Conservation (phyloP, 805 yeast species). For the Barnettozyma sp. region DNA sequence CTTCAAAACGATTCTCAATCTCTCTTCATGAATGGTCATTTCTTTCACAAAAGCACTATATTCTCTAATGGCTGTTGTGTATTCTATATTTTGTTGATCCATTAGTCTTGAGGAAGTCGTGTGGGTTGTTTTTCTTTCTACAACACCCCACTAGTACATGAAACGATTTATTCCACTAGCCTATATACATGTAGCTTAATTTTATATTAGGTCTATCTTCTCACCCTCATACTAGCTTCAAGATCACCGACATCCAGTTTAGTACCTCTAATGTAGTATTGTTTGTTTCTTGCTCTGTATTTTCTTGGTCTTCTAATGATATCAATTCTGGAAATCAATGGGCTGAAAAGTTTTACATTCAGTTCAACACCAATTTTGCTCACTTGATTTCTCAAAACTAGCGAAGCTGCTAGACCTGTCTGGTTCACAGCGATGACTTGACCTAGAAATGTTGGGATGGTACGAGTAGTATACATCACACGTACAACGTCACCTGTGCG, state of each 20-base stretch:
- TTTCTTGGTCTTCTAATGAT: conserved; percentile 64
- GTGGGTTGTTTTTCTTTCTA: background rate
- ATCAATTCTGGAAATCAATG: conserved; percentile 71
- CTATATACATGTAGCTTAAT: conserved; percentile 5
- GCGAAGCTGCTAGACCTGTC: conserved; percentile 61
- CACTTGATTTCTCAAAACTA: conserved; percentile 78
- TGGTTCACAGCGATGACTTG: conserved; percentile 72
- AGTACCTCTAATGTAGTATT: conserved; percentile 80
- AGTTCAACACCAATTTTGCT: conserved; percentile 81
- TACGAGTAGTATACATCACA: conserved; percentile 52
- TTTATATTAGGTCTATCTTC: conserved; percentile 10
- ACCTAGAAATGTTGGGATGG: conserved; percentile 65
- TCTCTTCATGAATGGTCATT: background rate
- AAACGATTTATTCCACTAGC: conserved; percentile 3
- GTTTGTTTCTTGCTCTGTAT: conserved; percentile 76
- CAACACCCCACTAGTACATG: conserved; percentile 1
- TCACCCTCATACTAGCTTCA: conserved; percentile 37
- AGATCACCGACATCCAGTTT: conserved; percentile 71
- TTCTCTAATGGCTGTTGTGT: conserved; percentile 6
- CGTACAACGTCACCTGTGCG: conserved; percentile 80
- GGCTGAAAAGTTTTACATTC: conserved; percentile 74
- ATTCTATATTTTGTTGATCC: conserved; percentile 6
- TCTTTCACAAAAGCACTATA: conserved; percentile 6
- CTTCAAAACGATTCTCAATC: conserved; percentile 9
- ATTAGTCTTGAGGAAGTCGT: background rate